Base-by-base conservation (phyloP, 75 land plant genomes). In the Larix kaempferi region DNA sequence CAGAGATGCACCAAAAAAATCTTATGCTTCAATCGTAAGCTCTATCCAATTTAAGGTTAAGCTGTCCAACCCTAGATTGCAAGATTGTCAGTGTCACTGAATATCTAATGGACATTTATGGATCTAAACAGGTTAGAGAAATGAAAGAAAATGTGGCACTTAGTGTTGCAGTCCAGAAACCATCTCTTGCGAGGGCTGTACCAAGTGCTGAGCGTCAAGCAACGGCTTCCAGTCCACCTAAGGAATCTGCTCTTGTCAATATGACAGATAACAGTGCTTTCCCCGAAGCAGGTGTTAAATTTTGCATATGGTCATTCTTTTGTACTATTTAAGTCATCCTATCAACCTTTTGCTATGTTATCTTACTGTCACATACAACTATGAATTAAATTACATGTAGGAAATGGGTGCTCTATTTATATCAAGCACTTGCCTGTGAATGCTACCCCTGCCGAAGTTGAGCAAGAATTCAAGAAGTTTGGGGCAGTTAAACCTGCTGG, bases 1-100 rank as follows among this genome's bases (percentile, higher is more conserved):
- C 8, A 83, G 63, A 19, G 88, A 87, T 63, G 73, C 66, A 62
- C 86, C 82, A 59, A 92, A 94, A 77, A 88, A 86, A 94, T n/a
- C n/a, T n/a, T n/a, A n/a, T n/a, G n/a, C n/a, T n/a, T n/a, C n/a
- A n/a, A n/a, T n/a, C n/a, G n/a, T n/a, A n/a, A n/a, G n/a, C n/a
- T n/a, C n/a, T n/a, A n/a, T n/a, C n/a, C n/a, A n/a, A n/a, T n/a
- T n/a, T n/a, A n/a, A n/a, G n/a, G n/a, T n/a, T n/a, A n/a, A n/a
- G n/a, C n/a, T n/a, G n/a, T n/a, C n/a, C n/a, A n/a, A n/a, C n/a
- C n/a, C n/a, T n/a, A n/a, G n/a, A n/a, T n/a, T n/a, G n/a, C n/a
- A n/a, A n/a, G n/a, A n/a, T n/a, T n/a, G n/a, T n/a, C n/a, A n/a
- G n/a, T n/a, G n/a, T n/a, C n/a, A n/a, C n/a, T n/a, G n/a, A n/a